A percentile compares a stretch with the other conserved stretches of the same genome.
Evolutionary conservation across 192 early-diverging fungal species (phyloP).

Genomic region (Linnemannia hyalina): DNA sequence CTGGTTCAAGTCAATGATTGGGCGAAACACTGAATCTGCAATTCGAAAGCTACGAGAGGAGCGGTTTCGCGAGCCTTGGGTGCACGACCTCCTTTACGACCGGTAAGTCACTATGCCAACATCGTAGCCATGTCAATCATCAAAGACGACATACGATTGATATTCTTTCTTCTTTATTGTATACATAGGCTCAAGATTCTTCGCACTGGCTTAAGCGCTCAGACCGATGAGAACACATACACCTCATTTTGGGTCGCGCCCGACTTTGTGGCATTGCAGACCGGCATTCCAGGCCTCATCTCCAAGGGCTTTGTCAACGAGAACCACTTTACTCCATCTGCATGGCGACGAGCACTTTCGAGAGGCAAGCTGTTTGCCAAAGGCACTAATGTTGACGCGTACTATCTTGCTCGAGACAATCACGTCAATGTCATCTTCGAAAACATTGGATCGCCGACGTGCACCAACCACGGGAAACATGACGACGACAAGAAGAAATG

Average conservation of each 20-base stretch:
- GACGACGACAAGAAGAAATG: neutral
- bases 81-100: slow-evolving; percentile 26
- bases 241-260: slow-evolving; percentile 28
- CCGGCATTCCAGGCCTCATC: slow-evolving; percentile 29
- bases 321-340: slow-evolving; percentile 27
- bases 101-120: slow-evolving; percentile 10
- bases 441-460: slow-evolving; percentile 26
- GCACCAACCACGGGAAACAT: neutral
- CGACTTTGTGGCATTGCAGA: slow-evolving; percentile 30
- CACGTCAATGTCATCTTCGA: slow-evolving; percentile 23
- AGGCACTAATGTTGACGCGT: slow-evolving; percentile 28
- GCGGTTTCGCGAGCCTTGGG: slow-evolving; percentile 24
- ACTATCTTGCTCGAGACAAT: slow-evolving; percentile 6
- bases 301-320: slow-evolving; percentile 20
- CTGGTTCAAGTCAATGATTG: slow-evolving; percentile 13
- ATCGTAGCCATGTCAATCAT: neutral
- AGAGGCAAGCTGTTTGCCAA: slow-evolving; percentile 14
- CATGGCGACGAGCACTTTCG: slow-evolving; percentile 19
- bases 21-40: slow-evolving; percentile 23
- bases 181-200: slow-evolving; percentile 25
- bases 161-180: neutral
- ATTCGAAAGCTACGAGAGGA: slow-evolving; percentile 17
- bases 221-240: slow-evolving; percentile 24
- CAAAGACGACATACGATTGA: neutral
- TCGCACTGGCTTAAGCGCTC: slow-evolving; percentile 10